Evolutionary conservation across 495 filamentous ascomycete genomes (phyloP).

Genomic region (Penicillium simplicissimum): DNA sequence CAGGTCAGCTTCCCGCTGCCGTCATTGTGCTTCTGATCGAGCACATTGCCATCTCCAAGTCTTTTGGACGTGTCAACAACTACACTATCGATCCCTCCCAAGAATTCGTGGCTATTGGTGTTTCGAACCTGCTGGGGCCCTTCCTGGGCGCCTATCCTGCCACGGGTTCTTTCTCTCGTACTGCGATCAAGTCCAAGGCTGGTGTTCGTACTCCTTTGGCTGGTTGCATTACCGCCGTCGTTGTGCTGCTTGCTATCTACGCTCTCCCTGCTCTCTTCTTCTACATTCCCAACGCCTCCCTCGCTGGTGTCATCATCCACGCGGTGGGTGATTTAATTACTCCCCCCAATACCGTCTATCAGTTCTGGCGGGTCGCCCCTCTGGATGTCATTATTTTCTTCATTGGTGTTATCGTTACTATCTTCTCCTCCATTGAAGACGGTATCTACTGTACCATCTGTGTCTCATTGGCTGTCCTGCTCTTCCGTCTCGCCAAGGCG

Average conservation of each 20-base stretch:
- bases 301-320: slow-evolving; percentile 97
- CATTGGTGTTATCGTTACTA: slow-evolving; percentile 84
- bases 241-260: slow-evolving; percentile 95
- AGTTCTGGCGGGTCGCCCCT: slow-evolving; percentile 93
- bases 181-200: slow-evolving; percentile 97
- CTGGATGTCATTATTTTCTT: slow-evolving; percentile 94
- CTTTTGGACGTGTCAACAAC: slow-evolving; percentile 94
- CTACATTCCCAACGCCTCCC: slow-evolving; percentile 83
- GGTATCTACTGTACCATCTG: slow-evolving; percentile 88
- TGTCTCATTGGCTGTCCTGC: slow-evolving; percentile 72
- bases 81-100: slow-evolving; percentile 98
- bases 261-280: slow-evolving; percentile 89
- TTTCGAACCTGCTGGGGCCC: slow-evolving; percentile 87
- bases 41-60: slow-evolving; percentile 97
- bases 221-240: slow-evolving; percentile 82
- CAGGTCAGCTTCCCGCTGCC: slow-evolving; percentile 66
- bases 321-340: slow-evolving; percentile 96
- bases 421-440: slow-evolving; percentile 86
- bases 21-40: slow-evolving; percentile 96
- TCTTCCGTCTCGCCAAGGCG: slow-evolving; percentile 84
- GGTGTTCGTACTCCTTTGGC: slow-evolving; percentile 92
- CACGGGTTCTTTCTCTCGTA: slow-evolving; percentile 95
- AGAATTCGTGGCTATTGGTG: slow-evolving; percentile 92
- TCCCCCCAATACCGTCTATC: slow-evolving; percentile 88
- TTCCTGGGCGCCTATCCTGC: slow-evolving; percentile 94